phyloP scores from a whole-genome alignment of 441 rosid species.

The Cnidoscolus chayamansa region DNA sequence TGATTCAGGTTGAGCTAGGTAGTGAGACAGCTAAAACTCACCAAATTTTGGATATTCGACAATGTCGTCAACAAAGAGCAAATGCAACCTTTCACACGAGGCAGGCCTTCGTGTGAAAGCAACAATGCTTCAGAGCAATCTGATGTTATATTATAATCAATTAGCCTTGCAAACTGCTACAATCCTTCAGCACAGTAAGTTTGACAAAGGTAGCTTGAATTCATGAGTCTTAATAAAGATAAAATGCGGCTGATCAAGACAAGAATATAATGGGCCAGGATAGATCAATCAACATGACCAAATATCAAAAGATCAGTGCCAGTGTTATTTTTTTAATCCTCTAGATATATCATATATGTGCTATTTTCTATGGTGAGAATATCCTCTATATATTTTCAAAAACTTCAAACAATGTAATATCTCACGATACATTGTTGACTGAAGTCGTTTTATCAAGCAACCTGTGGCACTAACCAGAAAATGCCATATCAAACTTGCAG shows the following conservation, averaged over 20 bases:
- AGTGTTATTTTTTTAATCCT: no score
- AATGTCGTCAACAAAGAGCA: not conserved
- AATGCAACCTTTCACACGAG: no score
- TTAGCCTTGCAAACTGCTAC: not conserved
- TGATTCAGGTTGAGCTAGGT: not conserved
- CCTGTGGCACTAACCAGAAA: no score
- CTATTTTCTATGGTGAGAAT: no score
- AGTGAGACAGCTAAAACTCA: not conserved
- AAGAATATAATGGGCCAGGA: not conserved
- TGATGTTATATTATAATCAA: not conserved
- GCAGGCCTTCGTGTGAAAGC: not conserved
- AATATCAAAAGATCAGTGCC: no score
- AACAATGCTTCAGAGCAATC: not conserved
- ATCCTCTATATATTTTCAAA: no score
- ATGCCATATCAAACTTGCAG: no score
- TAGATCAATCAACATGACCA: not conserved
- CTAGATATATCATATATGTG: no score
- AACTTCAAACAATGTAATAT: no score
- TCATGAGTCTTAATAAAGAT: not conserved
- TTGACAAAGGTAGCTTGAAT: not conserved
- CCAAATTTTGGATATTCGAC: constrained; percentile 1
- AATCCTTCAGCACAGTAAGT: not conserved
- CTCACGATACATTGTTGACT: no score
- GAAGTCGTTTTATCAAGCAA: no score
- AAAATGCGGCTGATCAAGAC: not conserved